phyloP scores from a whole-genome alignment of 2,329 filamentous ascomycete species.

The Xylaria multiplex region DNA sequence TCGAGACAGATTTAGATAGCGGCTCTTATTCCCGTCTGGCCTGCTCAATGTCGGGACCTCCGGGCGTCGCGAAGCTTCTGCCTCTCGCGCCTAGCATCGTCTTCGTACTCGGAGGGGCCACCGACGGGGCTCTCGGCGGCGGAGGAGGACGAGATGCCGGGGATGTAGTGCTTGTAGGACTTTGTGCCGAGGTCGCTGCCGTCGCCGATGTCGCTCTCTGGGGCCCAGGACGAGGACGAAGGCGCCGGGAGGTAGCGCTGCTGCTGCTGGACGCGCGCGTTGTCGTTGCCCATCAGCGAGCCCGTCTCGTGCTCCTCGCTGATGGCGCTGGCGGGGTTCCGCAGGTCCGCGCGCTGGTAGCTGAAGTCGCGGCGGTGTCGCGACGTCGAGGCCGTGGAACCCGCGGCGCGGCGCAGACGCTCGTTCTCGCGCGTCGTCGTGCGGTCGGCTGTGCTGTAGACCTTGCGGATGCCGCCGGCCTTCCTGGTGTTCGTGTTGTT shows the following conservation, averaged over 20 bases:
- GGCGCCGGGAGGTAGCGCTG: conserved; percentile 49
- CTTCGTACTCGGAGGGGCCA: conserved; percentile 52
- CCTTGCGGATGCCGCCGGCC: conserved; percentile 67
- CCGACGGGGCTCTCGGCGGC: conserved; percentile 22
- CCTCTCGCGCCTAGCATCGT: conserved; percentile 57
- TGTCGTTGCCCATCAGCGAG: conserved; percentile 36
- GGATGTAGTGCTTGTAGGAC: conserved; percentile 66
- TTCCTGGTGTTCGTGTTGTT: conserved; percentile 15
- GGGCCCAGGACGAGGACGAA: conserved; percentile 49
- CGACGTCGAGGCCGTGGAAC: conserved; percentile 15
- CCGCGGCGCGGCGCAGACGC: conserved; percentile 59
- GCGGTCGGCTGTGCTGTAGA: conserved; percentile 69
- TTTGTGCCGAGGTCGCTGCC: conserved; percentile 65
- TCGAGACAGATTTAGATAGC: too few species aligned
- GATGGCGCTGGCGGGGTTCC: conserved; percentile 52
- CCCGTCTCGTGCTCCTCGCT: conserved; percentile 46
- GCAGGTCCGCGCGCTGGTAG: conserved; percentile 63
- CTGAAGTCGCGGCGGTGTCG: conserved; percentile 58
- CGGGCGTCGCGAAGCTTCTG: conserved; percentile 52
- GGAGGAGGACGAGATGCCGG: conserved; percentile 55
- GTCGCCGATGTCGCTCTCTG: conserved; percentile 53
- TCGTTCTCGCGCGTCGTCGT: conserved; percentile 63
- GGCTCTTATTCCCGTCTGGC: too few species aligned
- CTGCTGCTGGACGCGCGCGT: conserved; percentile 20
- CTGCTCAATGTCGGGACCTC: conserved; percentile 4